Evolutionary conservation across 2,329 filamentous ascomycete species (phyloP), one percentile per base, ranked within the genome.

Genomic region (Chalaropsis thielavioides): DNA sequence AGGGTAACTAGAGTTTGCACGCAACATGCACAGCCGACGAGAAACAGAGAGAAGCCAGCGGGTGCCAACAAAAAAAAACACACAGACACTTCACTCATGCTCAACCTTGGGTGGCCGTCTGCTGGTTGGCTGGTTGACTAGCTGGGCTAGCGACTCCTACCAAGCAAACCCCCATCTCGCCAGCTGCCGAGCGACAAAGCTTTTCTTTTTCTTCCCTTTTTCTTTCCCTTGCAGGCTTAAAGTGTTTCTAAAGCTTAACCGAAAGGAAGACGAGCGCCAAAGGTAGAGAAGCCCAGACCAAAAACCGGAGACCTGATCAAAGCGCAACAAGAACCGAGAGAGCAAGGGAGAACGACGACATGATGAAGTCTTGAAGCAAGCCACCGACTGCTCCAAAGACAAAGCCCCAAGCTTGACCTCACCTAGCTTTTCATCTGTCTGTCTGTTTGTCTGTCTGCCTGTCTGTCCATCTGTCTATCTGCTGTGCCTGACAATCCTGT

Each of bases 191-290:
- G 54, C 27, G 17, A 58, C 31, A 58, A 58, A 58, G 15, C 54
- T 58, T 19, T 38, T 56, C 11, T 58, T 35, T n/a, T 51, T 1
- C 10, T 17, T 51, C 3, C 46, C 46, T 24, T 24, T 24, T 24
- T 19, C n/a, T 31, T 58, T 58, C 54, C 27, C 54, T 58, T 58
- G 54, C 17, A 58, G 54, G 13, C 7, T 58, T 58, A 58, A 58
- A 58, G 54, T 58, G 27, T 58, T 58, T 58, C n/a, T 22, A 58
- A 35, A 58, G 54, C 54, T 58, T 58, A 58, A 58, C 54, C 54
- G 54, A 58, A 58, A 35, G 54, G 31, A 58, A 58, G 17, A 58
- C 54, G 7, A 35, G 31, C 54, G 54, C 27, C 27, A 58, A 35
- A 35, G 54, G 17, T 58, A n/a, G 31, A 58, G 54, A 51, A 51